Conservation (phyloP, 768 basidiomycete species). For the Cantharellus cinnabarinus region DNA sequence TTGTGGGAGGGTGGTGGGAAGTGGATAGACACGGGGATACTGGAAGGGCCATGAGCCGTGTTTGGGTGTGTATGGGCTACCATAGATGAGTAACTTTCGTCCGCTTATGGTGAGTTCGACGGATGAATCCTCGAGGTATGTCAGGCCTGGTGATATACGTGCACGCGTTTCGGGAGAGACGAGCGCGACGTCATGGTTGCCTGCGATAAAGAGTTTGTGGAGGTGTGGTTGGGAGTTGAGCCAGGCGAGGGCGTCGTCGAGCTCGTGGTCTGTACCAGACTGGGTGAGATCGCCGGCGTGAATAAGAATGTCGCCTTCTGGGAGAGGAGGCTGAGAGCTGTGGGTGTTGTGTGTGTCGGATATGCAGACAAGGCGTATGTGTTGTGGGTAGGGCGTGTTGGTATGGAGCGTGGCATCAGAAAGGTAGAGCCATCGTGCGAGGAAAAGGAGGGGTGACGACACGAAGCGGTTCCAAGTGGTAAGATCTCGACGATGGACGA, state of each 20-base stretch:
- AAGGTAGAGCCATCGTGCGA: too few relatives aligned
- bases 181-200: constrained; percentile 24
- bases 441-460: too few relatives aligned
- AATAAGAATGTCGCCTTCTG: constrained; percentile 5
- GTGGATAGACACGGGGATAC: constrained; percentile 13
- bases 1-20: constrained; percentile 1
- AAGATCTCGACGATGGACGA: too few relatives aligned
- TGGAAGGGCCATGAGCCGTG: constrained; percentile 21
- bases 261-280: constrained; percentile 1
- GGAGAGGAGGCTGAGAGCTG: neutral
- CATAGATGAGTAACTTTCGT: constrained; percentile 18
- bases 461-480: too few relatives aligned
- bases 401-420: neutral
- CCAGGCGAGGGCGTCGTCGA: constrained; percentile 2
- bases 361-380: constrained; percentile 1
- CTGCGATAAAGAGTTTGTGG: constrained; percentile 24
- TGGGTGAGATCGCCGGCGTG: constrained; percentile 6
- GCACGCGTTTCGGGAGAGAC: neutral
- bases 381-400: neutral
- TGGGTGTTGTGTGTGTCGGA: constrained; percentile 2
- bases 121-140: constrained; percentile 21
- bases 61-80: constrained; percentile 22
- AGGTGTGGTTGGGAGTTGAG: constrained; percentile 16
- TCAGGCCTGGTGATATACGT: constrained; percentile 13
- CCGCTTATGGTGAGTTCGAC: constrained; percentile 15